A percentile compares a stretch with the other conserved stretches of the same genome.
phyloP scores from a whole-genome alignment of 1,284 basidiomycete genomes.

The Athelia psychrophila region DNA sequence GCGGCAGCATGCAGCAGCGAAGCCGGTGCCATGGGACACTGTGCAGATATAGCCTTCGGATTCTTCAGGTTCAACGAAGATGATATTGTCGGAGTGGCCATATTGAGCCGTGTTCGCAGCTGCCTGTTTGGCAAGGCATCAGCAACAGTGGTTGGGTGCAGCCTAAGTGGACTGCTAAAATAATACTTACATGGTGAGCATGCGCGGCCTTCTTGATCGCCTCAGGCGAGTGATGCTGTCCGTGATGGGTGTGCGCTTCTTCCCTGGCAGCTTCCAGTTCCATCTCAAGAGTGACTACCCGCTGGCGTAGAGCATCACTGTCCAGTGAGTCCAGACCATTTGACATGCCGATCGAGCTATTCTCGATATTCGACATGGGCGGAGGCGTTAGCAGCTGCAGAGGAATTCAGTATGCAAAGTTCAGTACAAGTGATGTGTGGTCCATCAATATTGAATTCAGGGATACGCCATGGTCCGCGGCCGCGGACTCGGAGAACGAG shows the following conservation, averaged over 20 bases:
- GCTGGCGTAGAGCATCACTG: neutral
- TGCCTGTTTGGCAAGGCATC: neutral
- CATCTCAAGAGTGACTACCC: neutral
- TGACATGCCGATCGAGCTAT: no score
- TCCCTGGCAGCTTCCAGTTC: neutral
- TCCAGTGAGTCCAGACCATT: neutral
- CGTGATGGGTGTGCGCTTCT: neutral
- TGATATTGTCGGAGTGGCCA: neutral
- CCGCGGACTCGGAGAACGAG: no score
- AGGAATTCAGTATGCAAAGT: no score
- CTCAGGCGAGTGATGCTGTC: no score
- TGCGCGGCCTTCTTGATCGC: neutral
- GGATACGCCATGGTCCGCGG: no score
- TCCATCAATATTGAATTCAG: no score
- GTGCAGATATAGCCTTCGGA: neutral
- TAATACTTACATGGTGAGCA: slow-evolving; percentile 1
- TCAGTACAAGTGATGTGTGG: no score
- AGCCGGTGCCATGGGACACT: neutral
- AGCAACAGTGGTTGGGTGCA: neutral
- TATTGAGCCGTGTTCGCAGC: neutral
- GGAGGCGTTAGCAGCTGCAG: no score
- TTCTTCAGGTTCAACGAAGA: neutral
- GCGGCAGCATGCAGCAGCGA: neutral
- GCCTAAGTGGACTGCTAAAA: neutral
- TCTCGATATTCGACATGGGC: no score